Conservation (phyloP, 73 alveolate species). For the Blepharisma stoltei region DNA sequence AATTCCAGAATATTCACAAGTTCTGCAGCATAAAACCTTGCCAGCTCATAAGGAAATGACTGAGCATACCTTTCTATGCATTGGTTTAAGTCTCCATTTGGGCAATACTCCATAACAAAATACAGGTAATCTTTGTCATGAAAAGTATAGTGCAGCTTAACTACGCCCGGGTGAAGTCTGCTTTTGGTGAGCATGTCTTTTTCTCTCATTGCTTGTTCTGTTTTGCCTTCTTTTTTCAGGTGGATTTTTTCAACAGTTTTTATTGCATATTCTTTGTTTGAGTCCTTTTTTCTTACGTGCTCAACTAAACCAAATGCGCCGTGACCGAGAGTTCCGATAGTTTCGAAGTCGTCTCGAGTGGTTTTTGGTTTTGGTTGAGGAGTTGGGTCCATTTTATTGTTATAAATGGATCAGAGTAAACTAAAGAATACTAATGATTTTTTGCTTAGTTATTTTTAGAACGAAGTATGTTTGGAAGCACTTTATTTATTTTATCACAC, state of each 20-base stretch:
- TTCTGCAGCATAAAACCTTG: slow-evolving; percentile 49
- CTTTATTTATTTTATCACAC: too few species aligned
- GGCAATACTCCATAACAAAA: slow-evolving; percentile 37
- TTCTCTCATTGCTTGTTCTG: not conserved
- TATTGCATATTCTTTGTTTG: slow-evolving; percentile 14
- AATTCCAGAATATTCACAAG: slow-evolving; percentile 35
- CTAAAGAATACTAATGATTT: too few species aligned
- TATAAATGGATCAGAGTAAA: too few species aligned
- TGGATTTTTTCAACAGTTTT: not conserved
- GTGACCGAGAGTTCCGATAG: too few species aligned
- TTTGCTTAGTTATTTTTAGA: too few species aligned
- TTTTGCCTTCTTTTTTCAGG: not conserved
- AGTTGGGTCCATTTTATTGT: too few species aligned
- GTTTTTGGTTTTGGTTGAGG: too few species aligned
- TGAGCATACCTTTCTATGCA: slow-evolving; percentile 21
- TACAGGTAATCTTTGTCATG: slow-evolving; percentile 33
- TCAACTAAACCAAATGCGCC: too few species aligned
- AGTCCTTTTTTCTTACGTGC: too few species aligned
- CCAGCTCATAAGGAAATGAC: slow-evolving; percentile 29
- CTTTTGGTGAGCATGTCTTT: slow-evolving; percentile 8
- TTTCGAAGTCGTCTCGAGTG: too few species aligned
- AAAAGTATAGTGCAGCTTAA: slow-evolving; percentile 30
- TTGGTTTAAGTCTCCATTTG: slow-evolving; percentile 33
- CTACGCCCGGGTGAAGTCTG: slow-evolving; percentile 40
- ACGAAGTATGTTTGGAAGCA: too few species aligned